A percentile compares a stretch with the other conserved stretches of the same genome.
Conservation (phyloP, 306 rosid species). For the Quercus mongolica region DNA sequence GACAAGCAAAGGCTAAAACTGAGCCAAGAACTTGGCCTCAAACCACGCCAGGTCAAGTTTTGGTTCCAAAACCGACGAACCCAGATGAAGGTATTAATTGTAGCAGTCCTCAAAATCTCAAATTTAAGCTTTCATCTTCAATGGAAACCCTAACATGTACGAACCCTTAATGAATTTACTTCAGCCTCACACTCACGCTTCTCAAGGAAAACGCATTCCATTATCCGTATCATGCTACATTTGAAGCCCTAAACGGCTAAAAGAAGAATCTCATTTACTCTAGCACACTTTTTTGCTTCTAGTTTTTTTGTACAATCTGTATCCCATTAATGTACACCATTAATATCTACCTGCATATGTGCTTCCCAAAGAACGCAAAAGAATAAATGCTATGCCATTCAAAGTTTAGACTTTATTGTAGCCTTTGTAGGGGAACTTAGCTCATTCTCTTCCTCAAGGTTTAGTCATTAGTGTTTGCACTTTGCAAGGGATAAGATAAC, state of each 20-base stretch:
- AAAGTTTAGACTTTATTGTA: constrained; percentile 9
- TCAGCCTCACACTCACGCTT: constrained; percentile 31
- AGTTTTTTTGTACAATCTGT: constrained; percentile 45
- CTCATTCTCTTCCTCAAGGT: constrained; percentile 20
- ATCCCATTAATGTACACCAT: constrained; percentile 63
- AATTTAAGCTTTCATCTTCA: constrained; percentile 8
- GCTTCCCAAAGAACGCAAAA: constrained; percentile 47
- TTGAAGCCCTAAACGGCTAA: constrained; percentile 32
- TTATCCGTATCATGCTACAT: constrained; percentile 19
- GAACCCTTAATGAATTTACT: not conserved
- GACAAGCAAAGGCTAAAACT: constrained; percentile 87
- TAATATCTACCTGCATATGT: constrained; percentile 66
- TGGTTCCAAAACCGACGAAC: constrained; percentile 99
- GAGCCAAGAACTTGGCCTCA: constrained; percentile 76
- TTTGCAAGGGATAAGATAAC: not conserved
- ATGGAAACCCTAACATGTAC: constrained; percentile 38
- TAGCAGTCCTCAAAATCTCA: not conserved
- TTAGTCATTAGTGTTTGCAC: not conserved
- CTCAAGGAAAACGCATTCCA: constrained; percentile 53
- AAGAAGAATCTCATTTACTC: constrained; percentile 13
- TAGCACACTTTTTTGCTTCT: not conserved
- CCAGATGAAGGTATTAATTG: constrained; percentile 71
- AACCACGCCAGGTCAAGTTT: constrained; percentile 95
- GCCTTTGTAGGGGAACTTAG: no score
- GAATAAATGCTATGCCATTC: constrained; percentile 51